Conservation (phyloP, 163 green algal species). For the Botryococcus braunii region DNA sequence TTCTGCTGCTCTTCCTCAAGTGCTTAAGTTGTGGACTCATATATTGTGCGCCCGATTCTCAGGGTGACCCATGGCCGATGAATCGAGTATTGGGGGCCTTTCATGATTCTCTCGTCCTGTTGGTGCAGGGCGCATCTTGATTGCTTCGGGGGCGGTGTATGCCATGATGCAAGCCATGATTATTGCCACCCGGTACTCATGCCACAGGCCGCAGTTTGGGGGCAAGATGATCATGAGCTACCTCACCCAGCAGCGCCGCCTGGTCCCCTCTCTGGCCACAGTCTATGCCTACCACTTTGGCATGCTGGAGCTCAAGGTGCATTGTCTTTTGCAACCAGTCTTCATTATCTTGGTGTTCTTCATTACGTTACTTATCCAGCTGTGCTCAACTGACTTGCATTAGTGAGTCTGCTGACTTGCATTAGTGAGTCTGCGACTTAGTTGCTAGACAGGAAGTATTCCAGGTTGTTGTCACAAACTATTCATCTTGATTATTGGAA, state of each 20-base stretch:
- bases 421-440: too few relatives aligned
- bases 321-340: not conserved
- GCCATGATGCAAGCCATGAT: constrained; percentile 63
- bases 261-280: constrained; percentile 71
- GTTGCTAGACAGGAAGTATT: too few relatives aligned
- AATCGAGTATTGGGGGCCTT: too few relatives aligned
- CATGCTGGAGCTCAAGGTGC: constrained; percentile 58
- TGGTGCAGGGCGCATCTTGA: constrained; percentile 56
- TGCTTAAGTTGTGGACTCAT: too few relatives aligned
- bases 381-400: too few relatives aligned
- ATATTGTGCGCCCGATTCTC: too few relatives aligned
- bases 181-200: constrained; percentile 74
- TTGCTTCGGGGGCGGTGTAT: constrained; percentile 62
- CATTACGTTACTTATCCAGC: too few relatives aligned
- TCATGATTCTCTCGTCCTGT: not conserved
- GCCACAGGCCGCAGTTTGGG: constrained; percentile 65
- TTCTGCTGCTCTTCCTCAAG: too few relatives aligned
- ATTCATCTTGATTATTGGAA: too few relatives aligned
- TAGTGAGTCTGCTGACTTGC: too few relatives aligned
- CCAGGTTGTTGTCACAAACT: too few relatives aligned
- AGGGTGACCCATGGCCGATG: too few relatives aligned
- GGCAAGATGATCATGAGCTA: constrained; percentile 73
- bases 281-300: constrained; percentile 73
- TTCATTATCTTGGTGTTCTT: constrained; percentile 5
- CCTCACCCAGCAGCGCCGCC: constrained; percentile 77